Conservation (phyloP, 1,284 basidiomycete genomes). For the Trichosporon coremiiforme region DNA sequence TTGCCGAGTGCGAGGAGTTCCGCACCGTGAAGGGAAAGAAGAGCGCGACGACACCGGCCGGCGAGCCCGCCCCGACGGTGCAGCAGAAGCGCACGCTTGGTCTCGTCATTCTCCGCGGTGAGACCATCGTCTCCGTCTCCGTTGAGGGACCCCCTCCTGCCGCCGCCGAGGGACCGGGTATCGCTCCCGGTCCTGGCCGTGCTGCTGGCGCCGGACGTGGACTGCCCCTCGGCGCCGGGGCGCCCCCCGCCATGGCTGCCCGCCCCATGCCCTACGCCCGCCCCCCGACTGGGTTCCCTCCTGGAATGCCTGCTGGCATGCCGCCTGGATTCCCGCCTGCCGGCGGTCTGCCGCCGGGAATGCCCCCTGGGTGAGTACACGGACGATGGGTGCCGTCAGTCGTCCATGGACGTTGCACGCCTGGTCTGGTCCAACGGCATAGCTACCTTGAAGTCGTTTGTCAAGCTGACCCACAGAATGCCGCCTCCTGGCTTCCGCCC, state of each 20-base stretch:
- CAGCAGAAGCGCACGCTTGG: constrained; percentile 97
- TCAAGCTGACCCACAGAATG: constrained; percentile 37
- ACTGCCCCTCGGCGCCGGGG: constrained; percentile 24
- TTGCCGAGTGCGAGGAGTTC: constrained; percentile 97
- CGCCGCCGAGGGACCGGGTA: constrained; percentile 70
- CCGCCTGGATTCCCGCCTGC: constrained; percentile 49
- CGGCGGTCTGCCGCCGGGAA: constrained; percentile 28
- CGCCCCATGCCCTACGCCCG: too few relatives aligned
- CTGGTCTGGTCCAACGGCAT: too few relatives aligned
- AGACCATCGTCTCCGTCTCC: constrained; percentile 91
- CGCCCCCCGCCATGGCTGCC: too few relatives aligned
- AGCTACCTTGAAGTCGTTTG: too few relatives aligned
- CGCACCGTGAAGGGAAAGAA: constrained; percentile 68
- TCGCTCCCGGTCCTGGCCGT: constrained; percentile 77
- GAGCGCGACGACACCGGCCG: constrained; percentile 50
- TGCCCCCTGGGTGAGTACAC: constrained; percentile 34
- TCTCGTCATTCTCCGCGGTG: constrained; percentile 92
- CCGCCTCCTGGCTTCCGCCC: constrained; percentile 76
- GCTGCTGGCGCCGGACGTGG: constrained; percentile 95
- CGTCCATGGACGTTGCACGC: too few relatives aligned
- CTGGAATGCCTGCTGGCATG: constrained; percentile 63
- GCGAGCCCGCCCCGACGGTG: constrained; percentile 71
- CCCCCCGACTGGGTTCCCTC: constrained; percentile 61
- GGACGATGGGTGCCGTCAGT: constrained; percentile 1
- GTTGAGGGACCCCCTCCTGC: constrained; percentile 98